phyloP scores from a whole-genome alignment of 129 eudicot species.

The Apium graveolens region DNA sequence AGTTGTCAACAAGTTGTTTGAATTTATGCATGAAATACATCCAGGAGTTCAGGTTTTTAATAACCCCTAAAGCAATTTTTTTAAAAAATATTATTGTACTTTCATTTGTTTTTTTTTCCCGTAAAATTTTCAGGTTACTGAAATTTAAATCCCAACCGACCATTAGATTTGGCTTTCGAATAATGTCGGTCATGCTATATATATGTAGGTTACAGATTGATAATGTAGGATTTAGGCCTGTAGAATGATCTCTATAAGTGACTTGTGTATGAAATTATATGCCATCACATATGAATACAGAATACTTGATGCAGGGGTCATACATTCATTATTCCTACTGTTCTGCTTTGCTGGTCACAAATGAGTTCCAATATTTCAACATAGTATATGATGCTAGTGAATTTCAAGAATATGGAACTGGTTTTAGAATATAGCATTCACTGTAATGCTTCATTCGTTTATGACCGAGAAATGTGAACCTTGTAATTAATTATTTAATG shows the following conservation, averaged over 20 bases:
- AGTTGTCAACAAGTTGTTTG: conserved; percentile 92
- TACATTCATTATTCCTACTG: neutral
- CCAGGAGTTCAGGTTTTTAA: conserved; percentile 94
- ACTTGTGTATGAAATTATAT: neutral
- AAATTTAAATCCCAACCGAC: neutral
- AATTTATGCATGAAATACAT: conserved; percentile 98
- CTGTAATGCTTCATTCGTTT: neutral
- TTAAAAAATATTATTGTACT: neutral
- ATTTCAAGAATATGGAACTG: neutral
- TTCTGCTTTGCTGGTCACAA: neutral
- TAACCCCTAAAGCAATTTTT: neutral
- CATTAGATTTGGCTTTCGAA: neutral
- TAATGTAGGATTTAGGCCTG: neutral
- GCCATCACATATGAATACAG: neutral
- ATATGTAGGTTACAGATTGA: neutral
- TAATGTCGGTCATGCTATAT: neutral
- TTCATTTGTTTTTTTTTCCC: neutral
- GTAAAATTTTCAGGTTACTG: neutral
- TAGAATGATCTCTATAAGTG: neutral
- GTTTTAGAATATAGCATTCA: neutral
- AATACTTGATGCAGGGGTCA: neutral
- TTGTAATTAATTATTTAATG: no score
- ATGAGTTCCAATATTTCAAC: neutral
- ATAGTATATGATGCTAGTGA: neutral
- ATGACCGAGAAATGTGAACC: neutral